These are phyloP conservation scores for Ogataea ganodermae DNA, from an alignment of 805 yeast genomes.

Conservation along the genomic window DNA sequence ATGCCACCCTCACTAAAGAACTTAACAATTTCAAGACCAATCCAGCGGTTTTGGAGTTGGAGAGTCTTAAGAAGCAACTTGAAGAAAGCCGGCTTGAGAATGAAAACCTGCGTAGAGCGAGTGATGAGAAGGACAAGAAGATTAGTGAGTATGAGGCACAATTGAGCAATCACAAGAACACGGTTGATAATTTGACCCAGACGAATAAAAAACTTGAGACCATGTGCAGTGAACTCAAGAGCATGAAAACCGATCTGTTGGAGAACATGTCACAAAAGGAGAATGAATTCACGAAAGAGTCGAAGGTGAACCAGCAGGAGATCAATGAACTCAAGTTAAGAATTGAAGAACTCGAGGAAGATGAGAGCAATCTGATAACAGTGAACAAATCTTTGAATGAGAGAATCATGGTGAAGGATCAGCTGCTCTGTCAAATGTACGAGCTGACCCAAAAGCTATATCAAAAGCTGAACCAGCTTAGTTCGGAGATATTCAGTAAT, in stretches of 20 bases:
- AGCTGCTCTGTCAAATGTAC: constrained; percentile 23
- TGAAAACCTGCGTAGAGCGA: constrained; percentile 17
- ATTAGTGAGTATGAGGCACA: constrained; percentile 15
- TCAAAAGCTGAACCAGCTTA: constrained; percentile 44
- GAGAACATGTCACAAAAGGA: constrained; percentile 72
- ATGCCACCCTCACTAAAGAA: constrained; percentile 21
- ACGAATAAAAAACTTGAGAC: constrained; percentile 18
- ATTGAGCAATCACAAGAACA: constrained; percentile 4
- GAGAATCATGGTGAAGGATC: constrained; percentile 28
- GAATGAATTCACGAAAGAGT: constrained; percentile 55
- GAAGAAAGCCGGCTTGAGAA: constrained; percentile 21
- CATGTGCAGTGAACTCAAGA: constrained; percentile 30
- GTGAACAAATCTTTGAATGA: constrained; percentile 42
- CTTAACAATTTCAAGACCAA: constrained; percentile 17
- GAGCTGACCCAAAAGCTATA: constrained; percentile 27
- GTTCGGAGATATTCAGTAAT: constrained; percentile 38
- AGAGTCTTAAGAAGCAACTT: constrained; percentile 17
- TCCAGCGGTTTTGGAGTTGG: constrained; percentile 16
- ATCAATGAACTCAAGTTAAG: constrained; percentile 46
- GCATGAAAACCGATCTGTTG: constrained; percentile 61
- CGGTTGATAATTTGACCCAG: constrained; percentile 13
- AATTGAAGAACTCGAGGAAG: constrained; percentile 53
- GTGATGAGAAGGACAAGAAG: constrained; percentile 19
- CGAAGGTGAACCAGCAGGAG: constrained; percentile 50
- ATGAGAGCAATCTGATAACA: constrained; percentile 43